Base-by-base conservation (phyloP, 2,329 filamentous ascomycete species). In the Colletotrichum gigasporum region DNA sequence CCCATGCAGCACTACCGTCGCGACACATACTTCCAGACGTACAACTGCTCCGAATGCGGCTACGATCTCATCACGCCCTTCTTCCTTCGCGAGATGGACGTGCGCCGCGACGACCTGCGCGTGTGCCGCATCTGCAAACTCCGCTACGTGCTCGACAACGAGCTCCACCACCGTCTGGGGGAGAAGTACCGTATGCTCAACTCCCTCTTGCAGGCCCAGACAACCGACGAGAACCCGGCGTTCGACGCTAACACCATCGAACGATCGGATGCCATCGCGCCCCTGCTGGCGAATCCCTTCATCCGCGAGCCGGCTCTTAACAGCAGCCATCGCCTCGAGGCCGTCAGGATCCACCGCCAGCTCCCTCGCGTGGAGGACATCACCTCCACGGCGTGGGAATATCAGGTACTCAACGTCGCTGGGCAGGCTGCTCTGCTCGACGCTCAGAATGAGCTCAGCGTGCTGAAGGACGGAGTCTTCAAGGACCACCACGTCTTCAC, bases 101-200 rank as follows among this genome's bases (percentile, higher is more conserved):
- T 4, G 4, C 42, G 56, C 12, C 34, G 10, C n/a, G 30, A 18
- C 12, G 28, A 28, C 18, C 42, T 54, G 22, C 26, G 62, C 7
- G n/a, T 61, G 6, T 64, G 62, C n/a, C 34, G 56, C 5, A 28
- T 39, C 5, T 64, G 56, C 7, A 34, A 48, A 18, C 26, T 64
- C 8, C 8, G 35, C 4, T 11, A 24, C 5, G 42, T 22, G 5
- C 56, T 64, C n/a, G 20, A 54, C 2, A 35, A 24, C 5, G 45
- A 64, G 30, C 6, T 4, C 10, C 56, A 64, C 16, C 62, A 64
- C 16, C 26, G 42, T 0, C 42, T 64, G 4, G 16, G 22, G 5
- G 42, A 50, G 7, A 64, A 64, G 22, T 45, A 42, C 5, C 10
- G 35, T 5, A 12, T 64, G 10, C 11, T 54, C 20, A 4, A 4